Evolutionary conservation across 148 eudicot genomes (phyloP).

Genomic region (Amaranthus palmeri): DNA sequence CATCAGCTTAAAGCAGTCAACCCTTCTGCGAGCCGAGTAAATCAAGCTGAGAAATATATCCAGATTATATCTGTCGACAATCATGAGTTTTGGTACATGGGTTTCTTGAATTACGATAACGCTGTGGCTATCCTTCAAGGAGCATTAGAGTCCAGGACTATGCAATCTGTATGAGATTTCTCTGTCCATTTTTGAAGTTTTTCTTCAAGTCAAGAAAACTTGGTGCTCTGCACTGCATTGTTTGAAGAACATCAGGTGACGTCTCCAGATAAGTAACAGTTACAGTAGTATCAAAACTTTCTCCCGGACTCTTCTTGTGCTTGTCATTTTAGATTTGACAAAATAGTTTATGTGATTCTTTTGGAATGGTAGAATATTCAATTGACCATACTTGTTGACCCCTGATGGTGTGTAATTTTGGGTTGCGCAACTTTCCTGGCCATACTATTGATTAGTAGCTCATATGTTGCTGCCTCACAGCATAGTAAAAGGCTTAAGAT

Average conservation of each 20-base stretch:
- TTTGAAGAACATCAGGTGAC: constrained; percentile 16
- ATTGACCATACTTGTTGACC: constrained; percentile 8
- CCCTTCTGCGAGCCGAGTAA: constrained; percentile 65
- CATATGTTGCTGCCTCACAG: not conserved
- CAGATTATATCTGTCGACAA: constrained; percentile 82
- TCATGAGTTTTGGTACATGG: constrained; percentile 97
- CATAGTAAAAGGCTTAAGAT: not conserved
- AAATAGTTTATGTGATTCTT: constrained; percentile 20
- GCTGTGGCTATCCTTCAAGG: constrained; percentile 56
- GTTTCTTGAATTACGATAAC: constrained; percentile 63
- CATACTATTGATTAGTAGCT: constrained; percentile 8
- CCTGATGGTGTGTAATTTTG: constrained; percentile 28
- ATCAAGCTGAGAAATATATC: constrained; percentile 73
- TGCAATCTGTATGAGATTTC: constrained; percentile 41
- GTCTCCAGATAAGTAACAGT: constrained; percentile 11
- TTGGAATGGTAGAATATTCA: constrained; percentile 6
- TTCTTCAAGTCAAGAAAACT: constrained; percentile 6
- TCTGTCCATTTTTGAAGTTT: not conserved
- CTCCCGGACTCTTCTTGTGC: not conserved
- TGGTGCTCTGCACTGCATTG: constrained; percentile 3
- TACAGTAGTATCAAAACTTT: not conserved
- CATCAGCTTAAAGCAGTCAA: constrained; percentile 81
- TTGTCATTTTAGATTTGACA: constrained; percentile 11
- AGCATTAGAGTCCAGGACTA: constrained; percentile 34
- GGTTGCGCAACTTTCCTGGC: constrained; percentile 18